phyloP scores from a whole-genome alignment of 1,284 basidiomycete species.

The Pholiota adiposa region DNA sequence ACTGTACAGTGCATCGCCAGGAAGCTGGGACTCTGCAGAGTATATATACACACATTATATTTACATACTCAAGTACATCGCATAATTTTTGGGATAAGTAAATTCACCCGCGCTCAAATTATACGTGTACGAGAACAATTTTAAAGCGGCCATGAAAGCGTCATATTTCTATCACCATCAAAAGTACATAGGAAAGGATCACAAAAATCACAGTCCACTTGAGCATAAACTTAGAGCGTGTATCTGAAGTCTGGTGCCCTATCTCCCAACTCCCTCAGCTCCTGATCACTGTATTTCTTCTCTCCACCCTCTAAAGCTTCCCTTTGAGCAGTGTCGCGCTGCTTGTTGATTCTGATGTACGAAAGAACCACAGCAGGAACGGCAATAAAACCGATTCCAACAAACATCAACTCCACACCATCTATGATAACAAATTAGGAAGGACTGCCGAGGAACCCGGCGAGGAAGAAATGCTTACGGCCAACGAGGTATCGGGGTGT shows the following conservation, averaged over 20 bases:
- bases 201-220: too few relatives aligned
- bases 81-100: too few relatives aligned
- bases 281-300: slow-evolving; percentile 38
- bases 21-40: too few relatives aligned
- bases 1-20: too few relatives aligned
- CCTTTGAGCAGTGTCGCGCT: slow-evolving; percentile 41
- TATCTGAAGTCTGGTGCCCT: slow-evolving; percentile 69
- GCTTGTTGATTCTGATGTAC: slow-evolving; percentile 60
- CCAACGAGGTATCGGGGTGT: slow-evolving; percentile 64
- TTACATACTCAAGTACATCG: too few relatives aligned
- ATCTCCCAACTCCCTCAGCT: slow-evolving; percentile 61
- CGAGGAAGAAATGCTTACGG: slow-evolving; percentile 42
- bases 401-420: slow-evolving; percentile 68
- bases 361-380: slow-evolving; percentile 51
- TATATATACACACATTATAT: too few relatives aligned
- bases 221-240: slow-evolving; percentile 31
- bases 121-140: too few relatives aligned
- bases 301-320: slow-evolving; percentile 37
- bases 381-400: slow-evolving; percentile 62
- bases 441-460: neutral
- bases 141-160: too few relatives aligned
- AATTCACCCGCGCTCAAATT: too few relatives aligned
- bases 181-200: too few relatives aligned
- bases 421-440: slow-evolving; percentile 40
- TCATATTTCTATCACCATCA: too few relatives aligned